A percentile compares a stretch with the other conserved stretches of the same genome.
Evolutionary conservation across 2,329 filamentous ascomycete species (phyloP).

Genomic region (Fusarium proliferatum): DNA sequence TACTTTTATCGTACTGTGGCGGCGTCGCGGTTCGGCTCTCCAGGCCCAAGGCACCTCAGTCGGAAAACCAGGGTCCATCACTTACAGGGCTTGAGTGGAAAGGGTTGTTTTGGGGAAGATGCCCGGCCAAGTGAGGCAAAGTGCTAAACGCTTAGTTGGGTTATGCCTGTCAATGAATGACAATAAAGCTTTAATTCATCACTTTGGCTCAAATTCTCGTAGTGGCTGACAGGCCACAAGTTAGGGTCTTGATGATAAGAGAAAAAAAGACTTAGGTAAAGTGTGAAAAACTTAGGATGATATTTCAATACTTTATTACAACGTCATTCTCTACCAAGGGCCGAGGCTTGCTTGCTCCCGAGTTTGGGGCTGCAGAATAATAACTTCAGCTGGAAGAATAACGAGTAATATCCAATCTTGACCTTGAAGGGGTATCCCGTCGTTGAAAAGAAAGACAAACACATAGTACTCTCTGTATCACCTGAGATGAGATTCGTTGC

Average conservation of each 20-base stretch:
- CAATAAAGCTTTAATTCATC: not conserved
- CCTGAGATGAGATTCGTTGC: not conserved
- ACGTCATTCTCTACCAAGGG: not conserved
- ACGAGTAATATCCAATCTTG: not conserved
- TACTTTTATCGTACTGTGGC: conserved; percentile 24
- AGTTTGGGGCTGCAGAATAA: not conserved
- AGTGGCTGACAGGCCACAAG: not conserved
- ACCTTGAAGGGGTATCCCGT: conserved; percentile 7
- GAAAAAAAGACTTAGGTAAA: not conserved
- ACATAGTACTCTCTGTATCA: not conserved
- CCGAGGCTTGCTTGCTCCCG: not conserved
- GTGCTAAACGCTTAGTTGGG: not conserved
- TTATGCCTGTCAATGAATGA: not conserved
- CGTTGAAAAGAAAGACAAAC: not conserved
- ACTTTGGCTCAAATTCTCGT: not conserved
- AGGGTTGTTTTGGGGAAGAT: conserved; percentile 18
- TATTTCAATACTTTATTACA: not conserved
- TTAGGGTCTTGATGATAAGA: not conserved
- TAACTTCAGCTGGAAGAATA: not conserved
- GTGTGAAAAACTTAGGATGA: not conserved
- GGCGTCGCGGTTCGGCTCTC: conserved; percentile 26
- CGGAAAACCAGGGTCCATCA: conserved; percentile 33
- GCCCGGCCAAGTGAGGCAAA: conserved; percentile 27
- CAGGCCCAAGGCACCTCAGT: conserved; percentile 19
- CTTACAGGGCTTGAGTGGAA: conserved; percentile 10